Evolutionary conservation across 1,139 yeast genomes (phyloP), one percentile per base, ranked within the genome.

Genomic region (Debaryomyces sp.): DNA sequence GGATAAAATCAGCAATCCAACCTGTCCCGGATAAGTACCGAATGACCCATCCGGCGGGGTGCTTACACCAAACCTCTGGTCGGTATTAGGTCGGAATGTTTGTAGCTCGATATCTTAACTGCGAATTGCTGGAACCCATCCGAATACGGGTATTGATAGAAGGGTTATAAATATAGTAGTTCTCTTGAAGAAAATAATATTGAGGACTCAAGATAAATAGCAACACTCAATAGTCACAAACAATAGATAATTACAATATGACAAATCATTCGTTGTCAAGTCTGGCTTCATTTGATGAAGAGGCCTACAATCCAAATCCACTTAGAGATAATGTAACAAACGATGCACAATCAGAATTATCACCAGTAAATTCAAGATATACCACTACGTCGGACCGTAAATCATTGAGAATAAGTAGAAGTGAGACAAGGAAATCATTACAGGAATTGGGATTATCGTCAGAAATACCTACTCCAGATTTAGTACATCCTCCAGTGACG

Each of bases 351-450:
- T 73, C 80, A 4, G 74, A 67, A 48, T 47, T 75, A 9, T 72
- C 78, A 12, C 48, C 49, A 8, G 42, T 52, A 2, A 42, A 44
- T 5, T 50, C 59, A 7, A 45, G 57, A 10, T 49, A 46, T 43
- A 51, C 49, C 38, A 33, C 47, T 10, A 29, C 8, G 6, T 42
- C 32, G 42, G 34, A 41, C 26, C 36, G 24, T 40, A 44, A 23
- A 29, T 45, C 41, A 35, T 44, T 50, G 21, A 42, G 34, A 17
- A 35, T 70, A 6, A 58, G 69, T 4, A 60, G 66, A 54, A 85
- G 94, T 0, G 96, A 89, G 68, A 89, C 95, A 1, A 82, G 77
- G 15, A 80, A 82, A 59, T 82, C 94, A 1, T 69, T 89, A 46
- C 79, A 76, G 45, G 85, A 82, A 8, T 70, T 79, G 60, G 96